Conservation (phyloP, 257 asterid species). For the Nicotiana tomentosiformis region DNA sequence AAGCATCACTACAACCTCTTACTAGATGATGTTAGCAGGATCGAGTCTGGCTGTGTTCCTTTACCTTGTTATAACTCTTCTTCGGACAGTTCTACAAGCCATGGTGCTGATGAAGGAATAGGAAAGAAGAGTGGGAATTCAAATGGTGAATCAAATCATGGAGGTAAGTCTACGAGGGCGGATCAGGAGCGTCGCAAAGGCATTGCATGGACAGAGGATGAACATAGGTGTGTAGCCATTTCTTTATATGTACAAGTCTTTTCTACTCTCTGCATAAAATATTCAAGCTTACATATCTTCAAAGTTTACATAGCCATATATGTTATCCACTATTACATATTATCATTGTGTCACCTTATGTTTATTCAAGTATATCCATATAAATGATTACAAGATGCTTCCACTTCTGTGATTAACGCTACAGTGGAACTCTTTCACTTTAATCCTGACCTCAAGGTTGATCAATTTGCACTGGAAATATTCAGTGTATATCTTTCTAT, state of each 20-base stretch:
- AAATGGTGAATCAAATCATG: conserved; percentile 46
- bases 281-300: neutral
- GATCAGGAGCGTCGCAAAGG: conserved; percentile 96
- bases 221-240: conserved; percentile 59
- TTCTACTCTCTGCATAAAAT: neutral
- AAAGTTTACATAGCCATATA: neutral
- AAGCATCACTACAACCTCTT: conserved; percentile 67
- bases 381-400: neutral
- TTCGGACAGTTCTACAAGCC: conserved; percentile 49
- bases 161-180: conserved; percentile 54
- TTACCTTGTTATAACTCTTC: conserved; percentile 60
- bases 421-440: neutral
- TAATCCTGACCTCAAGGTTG: neutral
- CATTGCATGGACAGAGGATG: conserved; percentile 98
- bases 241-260: neutral
- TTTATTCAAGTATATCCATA: neutral
- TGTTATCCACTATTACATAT: neutral
- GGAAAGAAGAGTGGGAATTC: conserved; percentile 43
- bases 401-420: neutral
- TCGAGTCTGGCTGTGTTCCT: conserved; percentile 69
- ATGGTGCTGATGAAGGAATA: conserved; percentile 48
- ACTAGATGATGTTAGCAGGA: conserved; percentile 62
- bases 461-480: neutral
- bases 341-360: neutral
- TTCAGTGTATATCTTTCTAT: neutral